Evolutionary conservation across 2,329 filamentous ascomycete genomes (phyloP).

Genomic region (Paramyrothecium sp.): DNA sequence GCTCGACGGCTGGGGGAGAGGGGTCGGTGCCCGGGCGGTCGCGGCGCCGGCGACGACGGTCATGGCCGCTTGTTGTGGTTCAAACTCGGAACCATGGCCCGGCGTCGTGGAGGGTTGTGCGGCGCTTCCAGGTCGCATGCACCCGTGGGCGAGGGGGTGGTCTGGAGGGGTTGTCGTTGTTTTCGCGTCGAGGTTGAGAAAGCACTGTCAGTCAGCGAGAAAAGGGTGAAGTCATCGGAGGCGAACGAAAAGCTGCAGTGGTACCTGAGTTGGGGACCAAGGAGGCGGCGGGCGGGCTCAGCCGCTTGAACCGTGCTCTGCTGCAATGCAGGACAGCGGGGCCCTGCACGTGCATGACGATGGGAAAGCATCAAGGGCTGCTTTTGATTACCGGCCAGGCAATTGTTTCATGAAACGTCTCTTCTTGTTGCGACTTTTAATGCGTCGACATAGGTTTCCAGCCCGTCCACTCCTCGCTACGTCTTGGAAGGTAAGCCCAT

Average conservation of each 20-base stretch:
- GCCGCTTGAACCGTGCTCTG: slow-evolving; percentile 24
- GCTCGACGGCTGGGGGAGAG: slow-evolving; percentile 9
- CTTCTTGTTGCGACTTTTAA: no score
- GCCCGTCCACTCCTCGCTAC: no score
- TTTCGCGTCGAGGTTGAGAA: not conserved
- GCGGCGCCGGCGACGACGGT: slow-evolving; percentile 19
- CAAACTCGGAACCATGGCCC: slow-evolving; percentile 22
- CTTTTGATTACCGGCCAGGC: no score
- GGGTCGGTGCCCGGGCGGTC: slow-evolving; percentile 15
- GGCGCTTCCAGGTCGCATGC: not conserved
- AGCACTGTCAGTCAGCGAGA: not conserved
- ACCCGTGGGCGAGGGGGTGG: not conserved
- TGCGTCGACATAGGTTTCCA: no score
- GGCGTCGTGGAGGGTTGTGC: slow-evolving; percentile 1
- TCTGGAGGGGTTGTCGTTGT: not conserved
- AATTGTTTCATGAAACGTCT: no score
- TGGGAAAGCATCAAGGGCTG: no score
- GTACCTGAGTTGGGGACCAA: no score
- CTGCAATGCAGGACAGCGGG: slow-evolving; percentile 10
- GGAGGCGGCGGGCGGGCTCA: slow-evolving; percentile 17
- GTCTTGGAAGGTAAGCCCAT: no score
- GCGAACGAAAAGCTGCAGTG: no score
- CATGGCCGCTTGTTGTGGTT: slow-evolving; percentile 22
- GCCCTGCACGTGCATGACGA: slow-evolving; percentile 13
- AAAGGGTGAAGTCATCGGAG: no score